phyloP scores from a whole-genome alignment of 441 rosid genomes.

The Adansonia rubrostipa region DNA sequence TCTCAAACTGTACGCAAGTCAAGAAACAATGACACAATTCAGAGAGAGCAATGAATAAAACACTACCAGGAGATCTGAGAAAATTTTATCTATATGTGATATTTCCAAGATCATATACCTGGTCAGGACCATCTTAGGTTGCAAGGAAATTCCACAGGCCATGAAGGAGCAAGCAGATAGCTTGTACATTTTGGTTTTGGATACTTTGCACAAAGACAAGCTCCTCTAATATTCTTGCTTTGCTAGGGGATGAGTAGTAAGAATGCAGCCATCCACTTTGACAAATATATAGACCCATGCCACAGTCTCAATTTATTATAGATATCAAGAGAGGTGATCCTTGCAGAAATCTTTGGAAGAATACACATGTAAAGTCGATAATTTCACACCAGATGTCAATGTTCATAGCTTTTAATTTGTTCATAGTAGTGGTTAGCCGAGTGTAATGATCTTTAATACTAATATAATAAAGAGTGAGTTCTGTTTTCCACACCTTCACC shows the following conservation, averaged over 20 bases:
- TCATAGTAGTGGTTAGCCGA: constrained; percentile 28
- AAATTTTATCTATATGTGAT: not conserved
- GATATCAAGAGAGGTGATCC: constrained; percentile 21
- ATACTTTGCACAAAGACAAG: constrained; percentile 25
- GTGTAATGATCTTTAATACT: constrained; percentile 18
- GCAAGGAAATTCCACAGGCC: constrained; percentile 35
- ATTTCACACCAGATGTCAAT: constrained; percentile 37
- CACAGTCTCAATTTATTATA: constrained; percentile 24
- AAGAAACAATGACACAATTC: constrained; percentile 21
- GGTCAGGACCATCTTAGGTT: constrained; percentile 42
- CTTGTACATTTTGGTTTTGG: constrained; percentile 38
- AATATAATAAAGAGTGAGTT: constrained; percentile 23
- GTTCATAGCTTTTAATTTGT: constrained; percentile 20
- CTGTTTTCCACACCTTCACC: constrained; percentile 30
- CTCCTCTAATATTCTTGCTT: constrained; percentile 21
- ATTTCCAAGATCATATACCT: constrained; percentile 42
- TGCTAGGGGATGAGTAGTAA: constrained; percentile 21
- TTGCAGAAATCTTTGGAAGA: constrained; percentile 39
- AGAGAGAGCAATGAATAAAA: constrained; percentile 18
- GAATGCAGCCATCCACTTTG: constrained; percentile 20
- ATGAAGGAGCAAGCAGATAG: constrained; percentile 33
- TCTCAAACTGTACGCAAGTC: constrained; percentile 37
- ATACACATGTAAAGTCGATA: constrained; percentile 30
- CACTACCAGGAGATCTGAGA: constrained; percentile 13
- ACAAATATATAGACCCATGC: constrained; percentile 38